Evolutionary conservation across 805 yeast genomes (phyloP), one percentile per base, ranked within the genome.

Genomic region (Candida awuae): DNA sequence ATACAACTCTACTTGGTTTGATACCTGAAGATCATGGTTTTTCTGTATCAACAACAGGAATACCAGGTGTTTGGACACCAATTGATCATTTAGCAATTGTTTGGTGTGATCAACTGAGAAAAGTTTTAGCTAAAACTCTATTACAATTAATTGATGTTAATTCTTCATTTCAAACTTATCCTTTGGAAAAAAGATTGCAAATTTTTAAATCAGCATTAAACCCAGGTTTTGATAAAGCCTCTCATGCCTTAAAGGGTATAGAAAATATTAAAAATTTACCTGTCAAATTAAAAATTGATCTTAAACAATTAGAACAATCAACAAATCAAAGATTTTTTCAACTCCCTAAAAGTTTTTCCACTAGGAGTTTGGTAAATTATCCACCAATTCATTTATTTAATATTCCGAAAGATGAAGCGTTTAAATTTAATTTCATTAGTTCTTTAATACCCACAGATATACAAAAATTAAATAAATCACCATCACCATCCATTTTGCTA

Each of bases 61-160:
- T 90, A 9, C 95, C 95, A 0, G 71, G 70, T 2, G 96, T 90
- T 1, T 90, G 97, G 95, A 79, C 95, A 1, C 83, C 96, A 1
- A 78, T 87, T 29, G 97, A 90, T 58, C 98, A 90, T 62, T 68
- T 86, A 47, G 97, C 97, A 1, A 79, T 92, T 34, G 95, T 90
- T 2, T 90, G 98, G 98, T 90, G 98, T 60, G 84, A 79, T 44
- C 97, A 90, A 57, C 62, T 88, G 28, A 70, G 97, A 37, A 66
- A 71, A 37, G 73, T 69, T 13, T 47, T 90, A 2, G 80, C 84
- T 8, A 62, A 62, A 35, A 63, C 78, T 0, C 53, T 92, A 27
- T 60, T 83, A 34, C 80, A 74, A 22, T 65, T 82, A 10, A 71
- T 75, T 2, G 83, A 85, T 50, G 60, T 56, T 18, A 46, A 54